Base-by-base conservation (phyloP, 306 rosid genomes). In the Morella rubra region DNA sequence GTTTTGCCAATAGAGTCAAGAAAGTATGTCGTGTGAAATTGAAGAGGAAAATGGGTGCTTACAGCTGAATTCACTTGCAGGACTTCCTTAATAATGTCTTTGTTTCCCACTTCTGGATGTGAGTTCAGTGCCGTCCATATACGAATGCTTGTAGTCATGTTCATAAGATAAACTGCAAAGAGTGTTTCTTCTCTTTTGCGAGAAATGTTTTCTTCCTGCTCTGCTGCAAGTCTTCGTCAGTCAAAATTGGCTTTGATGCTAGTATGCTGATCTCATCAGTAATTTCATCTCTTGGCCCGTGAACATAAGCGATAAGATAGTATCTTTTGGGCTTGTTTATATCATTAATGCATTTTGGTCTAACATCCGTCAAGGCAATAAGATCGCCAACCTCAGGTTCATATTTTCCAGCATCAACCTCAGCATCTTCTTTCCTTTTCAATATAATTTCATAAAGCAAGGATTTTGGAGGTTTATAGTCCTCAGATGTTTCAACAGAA, bases 141-240 rank as follows among this genome's bases (percentile, higher is more conserved):
- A 6, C 82, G 72, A n/a, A 73, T 6, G 72, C 72, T 76, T 52
- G 88, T 81, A 14, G 69, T 76, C 84, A 85, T 20, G 58, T 73
- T 79, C 37, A 51, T 82, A 16, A 85, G 41, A 58, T 46, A 13
- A 53, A 85, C 75, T 58, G 80, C 84, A 42, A 67, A 19, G 8
- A 76, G 42, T 6, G 75, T 41, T 61, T 20, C 18, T 8, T 45
- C 71, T 24, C 18, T 3, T 18, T 59, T 41, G 77, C 81, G 12
- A 24, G 40, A 59, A 9, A 14, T 11, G 42, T 59, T 12, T 58
- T 59, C 4, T 37, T 69, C 27, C n/a, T 70, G 11, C 54, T 20
- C 4, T 0, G 13, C 5, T 49, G 11, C 27, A n/a, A 6, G 16
- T 65, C 73, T 47, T 42, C 24, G 2, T 64, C 74, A 8, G 44